Evolutionary conservation across 2,329 filamentous ascomycete genomes (phyloP).

Genomic region (Phyllachora maydis): DNA sequence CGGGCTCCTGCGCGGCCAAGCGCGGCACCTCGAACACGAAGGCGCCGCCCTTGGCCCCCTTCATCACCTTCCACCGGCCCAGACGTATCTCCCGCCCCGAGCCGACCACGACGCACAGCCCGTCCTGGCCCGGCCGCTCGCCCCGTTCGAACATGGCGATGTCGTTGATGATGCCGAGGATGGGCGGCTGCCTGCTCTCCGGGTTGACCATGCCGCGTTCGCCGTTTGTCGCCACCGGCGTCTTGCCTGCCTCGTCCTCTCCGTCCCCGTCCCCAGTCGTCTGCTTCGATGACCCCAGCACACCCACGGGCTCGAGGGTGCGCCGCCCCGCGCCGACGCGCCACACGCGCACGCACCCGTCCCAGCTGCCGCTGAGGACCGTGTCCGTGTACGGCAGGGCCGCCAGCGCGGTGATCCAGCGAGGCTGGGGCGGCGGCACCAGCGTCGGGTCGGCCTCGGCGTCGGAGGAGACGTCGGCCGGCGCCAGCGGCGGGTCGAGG

Average conservation of each 20-base stretch:
- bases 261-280: constrained; percentile 23
- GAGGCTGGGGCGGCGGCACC: constrained; percentile 44
- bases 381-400: constrained; percentile 81
- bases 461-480: constrained; percentile 57
- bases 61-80: constrained; percentile 55
- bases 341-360: constrained; percentile 75
- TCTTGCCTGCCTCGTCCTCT: constrained; percentile 7
- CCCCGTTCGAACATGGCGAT: constrained; percentile 75
- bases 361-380: constrained; percentile 85
- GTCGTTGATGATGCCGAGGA: constrained; percentile 72
- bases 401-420: constrained; percentile 78
- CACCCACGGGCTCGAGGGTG: constrained; percentile 51
- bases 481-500: constrained; percentile 48
- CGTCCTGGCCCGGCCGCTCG: constrained; percentile 51
- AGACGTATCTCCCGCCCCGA: constrained; percentile 73
- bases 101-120: constrained; percentile 68
- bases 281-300: constrained; percentile 9
- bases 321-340: constrained; percentile 65
- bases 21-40: constrained; percentile 66
- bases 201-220: too few relatives aligned
- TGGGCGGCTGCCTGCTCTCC: too few relatives aligned
- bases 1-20: too few relatives aligned
- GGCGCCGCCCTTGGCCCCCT: constrained; percentile 57
- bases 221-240: constrained; percentile 1
- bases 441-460: constrained; percentile 35